Evolutionary conservation across 148 eudicot species (phyloP), one percentile per base, ranked within the genome.

Genomic region (Linanthus parryae): DNA sequence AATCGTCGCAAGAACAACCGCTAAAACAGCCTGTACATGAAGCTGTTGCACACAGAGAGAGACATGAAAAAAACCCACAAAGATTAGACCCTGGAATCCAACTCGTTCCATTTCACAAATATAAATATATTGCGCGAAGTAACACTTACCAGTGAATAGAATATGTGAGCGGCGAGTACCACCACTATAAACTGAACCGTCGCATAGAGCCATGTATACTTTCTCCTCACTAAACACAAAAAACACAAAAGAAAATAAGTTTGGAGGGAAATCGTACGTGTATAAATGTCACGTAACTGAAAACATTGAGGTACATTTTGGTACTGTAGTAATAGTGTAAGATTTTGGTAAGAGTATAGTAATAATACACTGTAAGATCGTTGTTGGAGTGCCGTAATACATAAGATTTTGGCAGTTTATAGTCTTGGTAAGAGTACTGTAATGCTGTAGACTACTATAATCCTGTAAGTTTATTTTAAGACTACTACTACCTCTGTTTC

Each of bases 171-270:
- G 24, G 76, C 75, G 44, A 65, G 44, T 34, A 84, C 91, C 48
- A 87, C 94, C 69, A 88, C 34, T 2, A 28, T 63, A 49, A 88
- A 88, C 59, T 94, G 99, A 48, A 69, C 19, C 44, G 70, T 63
- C 31, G 96, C 96, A 68, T 94, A 94, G 15, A 84, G 33, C 99
- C 99, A 94, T 48, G 89, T 72, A 57, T 33, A 78, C 68, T 69
- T 74, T 72, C 88, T 88, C 59, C 52, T 61, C 47, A 88, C 99
- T 94, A 63, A 38, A 20, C 30, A 57, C 16, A 63, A 27, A 44
- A 41, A 19, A 40, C 48, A 58, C 57, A 64, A 37, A 57, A 59
- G 30, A 44, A 39, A 57, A 37, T 10, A 25, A 44, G 11, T 30
- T 16, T 23, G 24, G 24, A 29, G 16, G 43, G 16, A 21, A 47